These are phyloP conservation scores for Tolypocladium ovalisporum DNA, from an alignment of 2,329 filamentous ascomycete species.

Conservation along the genomic window DNA sequence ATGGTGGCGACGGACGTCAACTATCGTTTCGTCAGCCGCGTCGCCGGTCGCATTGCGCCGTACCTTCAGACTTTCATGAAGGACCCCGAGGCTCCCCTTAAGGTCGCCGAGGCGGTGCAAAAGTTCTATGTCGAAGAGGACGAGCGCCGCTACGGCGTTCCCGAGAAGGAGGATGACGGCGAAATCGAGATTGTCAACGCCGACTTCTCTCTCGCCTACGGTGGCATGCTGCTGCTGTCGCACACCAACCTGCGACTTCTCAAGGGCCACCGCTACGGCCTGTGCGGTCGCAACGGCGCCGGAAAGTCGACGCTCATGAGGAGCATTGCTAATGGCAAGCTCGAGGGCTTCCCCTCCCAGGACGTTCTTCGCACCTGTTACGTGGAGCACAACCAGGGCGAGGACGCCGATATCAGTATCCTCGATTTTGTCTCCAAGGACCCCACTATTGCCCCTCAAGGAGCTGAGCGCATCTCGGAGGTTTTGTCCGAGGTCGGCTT, in stretches of 20 bases:
- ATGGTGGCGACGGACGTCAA: slow-evolving; percentile 87
- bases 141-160: slow-evolving; percentile 73
- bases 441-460: slow-evolving; percentile 70
- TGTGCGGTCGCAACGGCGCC: slow-evolving; percentile 92
- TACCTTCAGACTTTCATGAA: slow-evolving; percentile 67
- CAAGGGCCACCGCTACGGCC: slow-evolving; percentile 94
- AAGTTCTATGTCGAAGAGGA: slow-evolving; percentile 74
- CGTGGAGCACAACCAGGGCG: slow-evolving; percentile 97
- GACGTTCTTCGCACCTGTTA: slow-evolving; percentile 93
- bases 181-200: slow-evolving; percentile 97
- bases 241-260: slow-evolving; percentile 91
- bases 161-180: slow-evolving; percentile 78
- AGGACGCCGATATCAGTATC: slow-evolving; percentile 93
- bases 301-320: slow-evolving; percentile 99
- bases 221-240: slow-evolving; percentile 91
- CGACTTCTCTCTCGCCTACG: slow-evolving; percentile 93
- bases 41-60: slow-evolving; percentile 56
- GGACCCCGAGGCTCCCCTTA: slow-evolving; percentile 45
- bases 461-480: slow-evolving; percentile 66
- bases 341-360: slow-evolving; percentile 91
- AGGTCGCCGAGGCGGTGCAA: slow-evolving; percentile 64
- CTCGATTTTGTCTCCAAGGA: slow-evolving; percentile 88
- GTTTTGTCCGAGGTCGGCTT: slow-evolving; percentile 92
- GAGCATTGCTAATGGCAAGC: slow-evolving; percentile 87
- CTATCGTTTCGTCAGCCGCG: slow-evolving; percentile 64